Evolutionary conservation across 768 basidiomycete genomes (phyloP), one percentile per base, ranked within the genome.

Genomic region (Tricholoma hemisulphureum): DNA sequence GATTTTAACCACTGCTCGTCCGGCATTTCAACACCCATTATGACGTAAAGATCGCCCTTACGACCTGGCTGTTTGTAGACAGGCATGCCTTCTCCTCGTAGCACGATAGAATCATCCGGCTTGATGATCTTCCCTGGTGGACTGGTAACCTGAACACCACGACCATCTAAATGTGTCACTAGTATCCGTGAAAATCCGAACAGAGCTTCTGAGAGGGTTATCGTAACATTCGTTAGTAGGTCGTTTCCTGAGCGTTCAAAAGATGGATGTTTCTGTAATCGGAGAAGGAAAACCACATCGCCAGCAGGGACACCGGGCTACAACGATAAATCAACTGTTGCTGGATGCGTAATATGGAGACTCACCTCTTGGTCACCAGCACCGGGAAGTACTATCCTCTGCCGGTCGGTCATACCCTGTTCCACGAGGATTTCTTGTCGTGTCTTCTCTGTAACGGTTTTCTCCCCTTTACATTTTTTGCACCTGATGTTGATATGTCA

Each of bases 161-260:
- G 85, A 9, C 95, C 95, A 67, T 99, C 96, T 28, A 99, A 80
- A 70, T 99, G 96, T 6, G 88, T 91, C 57, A 99, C 76, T 21
- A 97, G 74, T 60, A 98, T 88, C 24, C 96, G 85, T 48, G 88
- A 91, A 75, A 99, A 95, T n/a, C 96, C 96, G 53, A 97, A 82
- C 9, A 98, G 82, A 3, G 95, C 92, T 73, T 99, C 96, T 9
- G 95, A 95, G 26, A 98, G 79, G 0, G 93, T 95, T 56, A 99
- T 88, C 46, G 86, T 86, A 56, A 94, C 84, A 29, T 83, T 85
- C 2, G 91, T 86, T 35, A 91, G 77, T 29, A 99, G 81, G 67
- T 95, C 89, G 58, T 85, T 84, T 53, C 89, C 89, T 10, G 88
- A 86, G 34, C 93, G 86, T 64, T 91, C 88, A 67, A 99, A 95